phyloP scores from a whole-genome alignment of 495 filamentous ascomycete genomes.

The Xylaria longipes region DNA sequence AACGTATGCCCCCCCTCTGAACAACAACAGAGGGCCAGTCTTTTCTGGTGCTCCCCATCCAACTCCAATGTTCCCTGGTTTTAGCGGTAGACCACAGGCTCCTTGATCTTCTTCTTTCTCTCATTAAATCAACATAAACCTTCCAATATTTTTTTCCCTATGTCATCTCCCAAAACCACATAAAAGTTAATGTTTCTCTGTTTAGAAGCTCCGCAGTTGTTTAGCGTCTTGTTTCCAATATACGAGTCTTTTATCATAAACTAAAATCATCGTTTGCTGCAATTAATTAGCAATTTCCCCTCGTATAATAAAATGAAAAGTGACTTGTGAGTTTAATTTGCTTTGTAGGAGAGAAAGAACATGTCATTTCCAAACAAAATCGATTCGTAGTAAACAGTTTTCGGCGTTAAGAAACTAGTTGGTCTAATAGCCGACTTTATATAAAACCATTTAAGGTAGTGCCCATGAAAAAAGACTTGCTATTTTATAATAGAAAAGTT shows the following conservation, averaged over 20 bases:
- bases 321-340: background rate
- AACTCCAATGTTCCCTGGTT: too few relatives aligned
- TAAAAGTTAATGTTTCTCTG: constrained; percentile 2
- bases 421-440: background rate
- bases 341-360: too few relatives aligned
- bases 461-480: background rate
- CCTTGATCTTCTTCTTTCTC: background rate
- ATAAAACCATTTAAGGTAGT: background rate
- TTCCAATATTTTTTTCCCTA: background rate
- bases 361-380: background rate
- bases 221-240: background rate
- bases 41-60: too few relatives aligned
- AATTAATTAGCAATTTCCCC: background rate
- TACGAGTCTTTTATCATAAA: background rate
- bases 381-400: background rate
- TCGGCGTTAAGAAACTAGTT: background rate
- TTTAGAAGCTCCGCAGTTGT: background rate
- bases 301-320: background rate
- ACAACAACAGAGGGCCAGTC: too few relatives aligned
- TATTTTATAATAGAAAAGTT: background rate
- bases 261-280: background rate
- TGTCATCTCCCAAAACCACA: background rate
- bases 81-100: background rate
- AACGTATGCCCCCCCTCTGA: too few relatives aligned
- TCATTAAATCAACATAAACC: background rate